Evolutionary conservation across 129 eudicot species (phyloP).

Genomic region (Arctium lappa): DNA sequence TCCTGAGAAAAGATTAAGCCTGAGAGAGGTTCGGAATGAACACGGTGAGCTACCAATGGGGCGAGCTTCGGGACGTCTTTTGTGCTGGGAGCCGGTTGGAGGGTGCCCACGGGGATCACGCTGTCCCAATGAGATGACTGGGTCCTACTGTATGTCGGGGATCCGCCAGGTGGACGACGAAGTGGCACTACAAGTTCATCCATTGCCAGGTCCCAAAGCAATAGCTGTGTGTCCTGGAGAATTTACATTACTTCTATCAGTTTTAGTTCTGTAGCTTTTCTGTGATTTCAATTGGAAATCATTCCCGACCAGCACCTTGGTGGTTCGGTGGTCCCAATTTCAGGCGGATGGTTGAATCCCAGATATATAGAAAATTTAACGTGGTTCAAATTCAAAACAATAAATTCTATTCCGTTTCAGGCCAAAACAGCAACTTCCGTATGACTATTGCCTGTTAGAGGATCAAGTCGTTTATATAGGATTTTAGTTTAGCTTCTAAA

Average conservation of each 20-base stretch:
- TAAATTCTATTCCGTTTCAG: background rate
- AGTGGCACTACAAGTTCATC: constrained; percentile 82
- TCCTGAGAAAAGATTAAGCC: constrained; percentile 65
- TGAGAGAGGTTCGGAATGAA: constrained; percentile 77
- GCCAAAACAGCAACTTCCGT: background rate
- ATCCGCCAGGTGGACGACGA: constrained; percentile 77
- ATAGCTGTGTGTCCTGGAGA: constrained; percentile 67
- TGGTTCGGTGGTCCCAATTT: background rate
- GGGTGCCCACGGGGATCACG: constrained; percentile 51
- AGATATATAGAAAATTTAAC: background rate
- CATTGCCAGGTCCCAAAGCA: constrained; percentile 90
- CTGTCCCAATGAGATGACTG: constrained; percentile 78
- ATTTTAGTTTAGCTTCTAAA: background rate
- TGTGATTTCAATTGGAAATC: background rate
- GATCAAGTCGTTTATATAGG: background rate
- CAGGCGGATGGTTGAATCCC: background rate
- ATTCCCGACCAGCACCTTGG: background rate
- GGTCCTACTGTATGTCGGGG: constrained; percentile 74
- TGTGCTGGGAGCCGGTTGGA: constrained; percentile 84
- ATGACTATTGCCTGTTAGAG: background rate
- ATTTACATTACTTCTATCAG: background rate
- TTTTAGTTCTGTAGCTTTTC: background rate
- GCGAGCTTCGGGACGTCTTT: constrained; percentile 84
- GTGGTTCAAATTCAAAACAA: background rate
- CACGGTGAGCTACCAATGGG: constrained; percentile 78